Percentiles rank a stretch among this genome's conserved stretches.
Conservation (phyloP, 2,329 filamentous ascomycete species). For the Arthroderma sp. region DNA sequence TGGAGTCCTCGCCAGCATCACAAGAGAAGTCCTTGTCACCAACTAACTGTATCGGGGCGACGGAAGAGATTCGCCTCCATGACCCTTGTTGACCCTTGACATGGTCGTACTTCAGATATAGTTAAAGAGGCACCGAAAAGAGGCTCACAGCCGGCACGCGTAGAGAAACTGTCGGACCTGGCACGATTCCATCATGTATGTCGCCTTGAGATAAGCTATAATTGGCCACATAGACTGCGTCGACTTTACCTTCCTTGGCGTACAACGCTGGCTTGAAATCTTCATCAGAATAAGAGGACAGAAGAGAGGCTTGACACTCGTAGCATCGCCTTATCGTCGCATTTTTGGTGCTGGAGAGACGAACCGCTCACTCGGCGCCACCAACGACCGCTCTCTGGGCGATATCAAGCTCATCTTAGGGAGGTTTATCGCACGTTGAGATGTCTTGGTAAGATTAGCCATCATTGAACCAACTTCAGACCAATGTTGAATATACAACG, state of each 20-base stretch:
- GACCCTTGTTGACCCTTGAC: background rate
- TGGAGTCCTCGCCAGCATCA: background rate
- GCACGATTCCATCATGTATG: background rate
- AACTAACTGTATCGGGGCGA: slow-evolving; percentile 2
- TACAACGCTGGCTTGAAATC: background rate
- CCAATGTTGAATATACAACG: background rate
- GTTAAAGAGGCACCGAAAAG: background rate
- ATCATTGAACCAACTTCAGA: background rate
- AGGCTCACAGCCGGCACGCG: background rate
- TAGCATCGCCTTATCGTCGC: background rate
- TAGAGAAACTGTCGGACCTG: background rate
- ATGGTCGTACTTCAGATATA: background rate
- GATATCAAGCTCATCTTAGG: slow-evolving; percentile 3
- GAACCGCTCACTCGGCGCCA: background rate
- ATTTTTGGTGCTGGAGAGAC: background rate
- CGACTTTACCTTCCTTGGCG: slow-evolving; percentile 3
- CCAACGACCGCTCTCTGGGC: background rate
- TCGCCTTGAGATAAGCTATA: background rate
- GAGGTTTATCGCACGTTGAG: background rate
- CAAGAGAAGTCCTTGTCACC: background rate
- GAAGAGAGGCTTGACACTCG: background rate
- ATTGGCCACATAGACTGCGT: background rate
- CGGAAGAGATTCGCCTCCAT: slow-evolving; percentile 1
- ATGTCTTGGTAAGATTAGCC: background rate
- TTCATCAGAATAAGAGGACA: background rate